Percentiles rank a stretch among this genome's conserved stretches.
phyloP scores from a whole-genome alignment of 345 rosid genomes.

The Turnera subulata region DNA sequence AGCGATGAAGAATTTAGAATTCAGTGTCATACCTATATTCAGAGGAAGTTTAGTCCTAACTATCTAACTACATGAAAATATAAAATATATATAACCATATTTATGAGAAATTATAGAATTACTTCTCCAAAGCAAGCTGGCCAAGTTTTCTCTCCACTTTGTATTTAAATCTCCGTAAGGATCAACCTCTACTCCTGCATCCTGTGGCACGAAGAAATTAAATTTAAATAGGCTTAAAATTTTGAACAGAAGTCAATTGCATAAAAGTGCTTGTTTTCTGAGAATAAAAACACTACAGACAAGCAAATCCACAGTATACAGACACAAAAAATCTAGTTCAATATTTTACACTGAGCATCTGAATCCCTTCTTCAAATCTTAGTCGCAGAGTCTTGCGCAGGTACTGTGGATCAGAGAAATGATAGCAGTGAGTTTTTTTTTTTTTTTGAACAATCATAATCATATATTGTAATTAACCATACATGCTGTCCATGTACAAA shows the following conservation, averaged over 20 bases:
- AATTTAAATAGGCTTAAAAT: no score
- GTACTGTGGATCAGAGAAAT: constrained; percentile 47
- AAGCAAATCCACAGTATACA: not conserved
- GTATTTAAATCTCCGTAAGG: constrained; percentile 90
- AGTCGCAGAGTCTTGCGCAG: constrained; percentile 59
- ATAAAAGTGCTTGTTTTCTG: not conserved
- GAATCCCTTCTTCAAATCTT: constrained; percentile 79
- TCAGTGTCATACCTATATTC: constrained; percentile 69
- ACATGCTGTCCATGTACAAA: no score
- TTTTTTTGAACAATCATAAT: no score
- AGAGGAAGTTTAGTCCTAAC: constrained; percentile 10
- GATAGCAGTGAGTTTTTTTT: constrained; percentile 10
- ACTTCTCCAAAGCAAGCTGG: constrained; percentile 81
- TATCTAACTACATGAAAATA: no score
- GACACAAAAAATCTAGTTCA: not conserved
- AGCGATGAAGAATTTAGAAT: constrained; percentile 78
- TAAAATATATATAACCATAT: not conserved
- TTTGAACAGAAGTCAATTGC: no score
- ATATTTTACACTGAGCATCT: constrained; percentile 72
- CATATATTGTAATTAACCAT: no score
- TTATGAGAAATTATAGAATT: constrained; percentile 11
- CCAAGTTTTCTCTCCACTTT: constrained; percentile 83
- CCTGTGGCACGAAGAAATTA: constrained; percentile 37
- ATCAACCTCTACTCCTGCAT: constrained; percentile 78
- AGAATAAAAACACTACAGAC: not conserved